Evolutionary conservation across 2,329 filamentous ascomycete species (phyloP), one percentile per base, ranked within the genome.

Genomic region (Colletotrichum godetiae): DNA sequence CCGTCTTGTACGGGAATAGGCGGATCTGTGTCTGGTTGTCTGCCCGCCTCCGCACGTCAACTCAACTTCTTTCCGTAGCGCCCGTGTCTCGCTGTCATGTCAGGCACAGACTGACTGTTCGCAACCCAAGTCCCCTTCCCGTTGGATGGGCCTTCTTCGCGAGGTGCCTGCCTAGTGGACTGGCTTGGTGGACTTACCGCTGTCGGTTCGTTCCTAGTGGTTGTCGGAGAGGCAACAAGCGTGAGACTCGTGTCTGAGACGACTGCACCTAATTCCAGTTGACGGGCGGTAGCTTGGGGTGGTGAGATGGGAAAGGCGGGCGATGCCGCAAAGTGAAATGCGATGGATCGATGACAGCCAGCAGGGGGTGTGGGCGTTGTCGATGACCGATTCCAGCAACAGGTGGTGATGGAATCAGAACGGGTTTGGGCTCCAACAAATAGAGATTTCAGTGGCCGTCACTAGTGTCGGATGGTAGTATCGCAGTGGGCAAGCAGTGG

Each of bases 31-130:
- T 55, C 70, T 73, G 46, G 58, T 53, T 70, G 58, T 55, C 70
- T 73, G 46, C 58, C 59, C 68, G 66, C 60, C 59, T 68, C 60
- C 64, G 67, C 58, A 56, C 58, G 72, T 74, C 72, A 74, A 74
- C 52, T 62, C 58, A 53, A 61, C 55, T 42, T 35, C 62, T 70
- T 67, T 37, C 60, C 70, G 70, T 70, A 73, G 70, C 46, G 66
- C 53, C 72, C 72, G 68, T 74, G 72, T 74, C 72, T 74, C 62
- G 68, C 68, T 74, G 61, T 70, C 72, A 72, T 72, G 72, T 72
- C 67, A 72, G 72, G 72, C 68, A 74, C 72, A 68, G 68, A 72
- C 72, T 57, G 67, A 74, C 72, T 67, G 68, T 74, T 73, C 61
- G 49, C 57, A 56, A 42, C 61, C 46, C 57, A 49, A 42, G 33